Evolutionary conservation across 768 basidiomycete species (phyloP).

Genomic region (Sistotremastrum niveocremeum): DNA sequence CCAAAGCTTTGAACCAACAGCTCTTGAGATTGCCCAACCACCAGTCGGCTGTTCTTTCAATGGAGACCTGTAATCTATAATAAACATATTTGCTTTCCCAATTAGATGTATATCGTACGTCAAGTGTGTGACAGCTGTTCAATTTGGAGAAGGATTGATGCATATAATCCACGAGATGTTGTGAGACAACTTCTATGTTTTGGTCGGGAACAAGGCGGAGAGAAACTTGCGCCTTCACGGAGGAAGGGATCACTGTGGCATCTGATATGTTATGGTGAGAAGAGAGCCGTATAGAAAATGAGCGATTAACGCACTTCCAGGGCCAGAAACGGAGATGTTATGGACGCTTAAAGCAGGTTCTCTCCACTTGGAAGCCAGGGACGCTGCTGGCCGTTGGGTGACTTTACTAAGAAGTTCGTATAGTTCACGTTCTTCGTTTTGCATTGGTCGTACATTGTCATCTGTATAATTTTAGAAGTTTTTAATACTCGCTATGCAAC

Average conservation of each 20-base stretch:
- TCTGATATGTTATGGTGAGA: conserved; percentile 27
- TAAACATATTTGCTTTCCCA: no score
- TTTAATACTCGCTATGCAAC: background rate
- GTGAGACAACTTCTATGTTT: conserved; percentile 54
- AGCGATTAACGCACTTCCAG: conserved; percentile 42
- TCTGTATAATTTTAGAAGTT: conserved; percentile 28
- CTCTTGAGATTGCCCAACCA: conserved; percentile 87
- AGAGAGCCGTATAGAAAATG: background rate
- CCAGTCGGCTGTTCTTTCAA: conserved; percentile 86
- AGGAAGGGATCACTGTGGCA: conserved; percentile 78
- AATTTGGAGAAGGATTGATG: conserved; percentile 41
- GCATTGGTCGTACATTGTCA: conserved; percentile 59
- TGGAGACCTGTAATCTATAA: conserved; percentile 37
- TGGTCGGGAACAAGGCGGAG: conserved; percentile 94
- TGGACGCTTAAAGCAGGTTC: conserved; percentile 87
- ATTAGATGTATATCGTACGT: conserved; percentile 26
- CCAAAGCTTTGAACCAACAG: conserved; percentile 77
- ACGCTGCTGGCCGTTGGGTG: conserved; percentile 51
- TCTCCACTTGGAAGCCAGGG: conserved; percentile 71
- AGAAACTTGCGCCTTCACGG: conserved; percentile 74
- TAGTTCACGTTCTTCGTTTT: conserved; percentile 49
- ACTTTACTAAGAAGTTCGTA: conserved; percentile 59
- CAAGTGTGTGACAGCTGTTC: conserved; percentile 55
- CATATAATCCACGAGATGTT: conserved; percentile 46
- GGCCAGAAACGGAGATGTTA: conserved; percentile 70